Conservation (phyloP, 2,329 filamentous ascomycete species). For the Clonostachys sp. region DNA sequence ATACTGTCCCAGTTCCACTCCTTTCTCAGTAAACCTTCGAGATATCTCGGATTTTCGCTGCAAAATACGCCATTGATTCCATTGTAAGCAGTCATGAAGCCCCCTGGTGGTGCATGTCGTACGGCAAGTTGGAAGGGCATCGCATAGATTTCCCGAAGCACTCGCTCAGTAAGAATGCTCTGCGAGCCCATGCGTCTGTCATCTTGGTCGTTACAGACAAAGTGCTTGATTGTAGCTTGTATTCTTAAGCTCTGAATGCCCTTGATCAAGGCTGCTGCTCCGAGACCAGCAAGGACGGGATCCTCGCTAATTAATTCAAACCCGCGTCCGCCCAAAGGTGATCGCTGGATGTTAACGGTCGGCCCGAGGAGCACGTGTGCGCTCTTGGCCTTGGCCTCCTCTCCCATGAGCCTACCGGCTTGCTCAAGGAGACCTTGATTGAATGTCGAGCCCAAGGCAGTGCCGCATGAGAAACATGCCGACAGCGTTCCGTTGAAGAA, state of each 20-base stretch:
- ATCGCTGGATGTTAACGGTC: constrained; percentile 59
- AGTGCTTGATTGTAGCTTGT: constrained; percentile 55
- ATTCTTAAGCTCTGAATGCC: constrained; percentile 53
- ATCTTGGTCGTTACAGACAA: constrained; percentile 58
- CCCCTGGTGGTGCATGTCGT: constrained; percentile 41
- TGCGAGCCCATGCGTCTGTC: constrained; percentile 52
- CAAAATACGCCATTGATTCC: constrained; percentile 53
- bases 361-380: constrained; percentile 56
- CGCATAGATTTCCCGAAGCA: constrained; percentile 54
- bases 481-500: constrained; percentile 61
- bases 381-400: constrained; percentile 50
- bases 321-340: constrained; percentile 54
- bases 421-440: constrained; percentile 46
- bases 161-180: constrained; percentile 48
- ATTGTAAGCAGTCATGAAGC: constrained; percentile 57
- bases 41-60: constrained; percentile 45
- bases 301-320: constrained; percentile 58
- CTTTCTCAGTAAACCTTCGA: constrained; percentile 44
- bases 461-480: constrained; percentile 57
- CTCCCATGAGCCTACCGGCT: constrained; percentile 45
- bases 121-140: constrained; percentile 54
- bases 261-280: constrained; percentile 45
- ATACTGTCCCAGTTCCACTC: constrained; percentile 56
- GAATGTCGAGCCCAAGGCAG: constrained; percentile 52
- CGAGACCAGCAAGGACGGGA: constrained; percentile 49